Base-by-base conservation (phyloP, 2,329 filamentous ascomycete species). In the Aspergillus sp. region DNA sequence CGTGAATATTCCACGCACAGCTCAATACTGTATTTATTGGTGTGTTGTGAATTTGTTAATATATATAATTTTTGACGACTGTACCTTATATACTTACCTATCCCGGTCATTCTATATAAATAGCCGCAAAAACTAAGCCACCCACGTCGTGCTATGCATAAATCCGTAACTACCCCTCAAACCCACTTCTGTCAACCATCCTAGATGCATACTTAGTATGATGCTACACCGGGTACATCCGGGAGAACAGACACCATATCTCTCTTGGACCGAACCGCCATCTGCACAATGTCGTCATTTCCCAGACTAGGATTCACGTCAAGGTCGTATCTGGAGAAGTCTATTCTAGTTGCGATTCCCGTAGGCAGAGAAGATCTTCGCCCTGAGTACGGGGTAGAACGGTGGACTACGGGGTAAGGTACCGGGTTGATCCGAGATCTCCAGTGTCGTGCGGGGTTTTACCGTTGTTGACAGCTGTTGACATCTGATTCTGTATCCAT, bases 41-140 rank as follows among this genome's bases (percentile, higher is more conserved):
- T 53, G 17, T 53, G 48, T 32, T 42, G 41, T 32, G 42, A 36
- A 22, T 20, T 39, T 53, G 51, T 15, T 50, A 50, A 15, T 50
- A 26, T 30, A 50, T 50, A 38, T 50, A 41, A n/a, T 26, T 17
- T 4, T 20, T 34, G 9, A n/a, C n/a, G 11, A 34, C 20, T 26
- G 22, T 45, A 15, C 24, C 43, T 30, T 34, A 34, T 34, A n/a
- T 48, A 30, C 26, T 30, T 30, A 30, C 9, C 30, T 3, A 48
- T 17, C 17, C 11, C 7, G 20, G 11, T 11, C 18, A 20, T 11
- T 42, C n/a, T 41, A 20, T 17, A 39, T 39, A 39, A 39, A 39
- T 6, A 15, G 7, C 17, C 15, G 7, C 15, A 5, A 39, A 39
- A 8, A 30, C 26, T 9, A 30, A 30, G 8, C 26, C 26, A 30